phyloP scores from a whole-genome alignment of 768 basidiomycete genomes.

The Podaxis sp. region DNA sequence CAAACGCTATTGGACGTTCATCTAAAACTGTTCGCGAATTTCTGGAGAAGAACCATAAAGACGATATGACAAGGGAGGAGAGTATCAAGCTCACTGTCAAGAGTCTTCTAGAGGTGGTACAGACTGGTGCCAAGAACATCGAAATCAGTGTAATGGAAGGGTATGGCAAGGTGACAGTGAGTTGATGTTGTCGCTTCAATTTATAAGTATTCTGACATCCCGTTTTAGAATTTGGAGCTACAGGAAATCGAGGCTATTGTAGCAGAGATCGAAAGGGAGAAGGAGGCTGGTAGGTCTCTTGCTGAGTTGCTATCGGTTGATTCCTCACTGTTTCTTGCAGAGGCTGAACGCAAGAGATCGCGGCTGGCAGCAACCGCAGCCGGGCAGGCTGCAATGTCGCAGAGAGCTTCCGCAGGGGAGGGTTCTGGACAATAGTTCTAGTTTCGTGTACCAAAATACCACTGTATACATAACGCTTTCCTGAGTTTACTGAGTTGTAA shows the following conservation, averaged over 20 bases:
- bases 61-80: slow-evolving; percentile 85
- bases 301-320: neutral
- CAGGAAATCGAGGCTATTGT: slow-evolving; percentile 92
- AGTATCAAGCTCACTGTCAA: slow-evolving; percentile 95
- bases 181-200: slow-evolving; percentile 21
- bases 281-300: slow-evolving; percentile 76
- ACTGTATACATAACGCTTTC: slow-evolving; percentile 10
- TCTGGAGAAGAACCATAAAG: slow-evolving; percentile 96
- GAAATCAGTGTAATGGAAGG: slow-evolving; percentile 98
- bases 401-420: slow-evolving; percentile 46
- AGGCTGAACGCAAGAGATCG: slow-evolving; percentile 93
- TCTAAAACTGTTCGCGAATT: slow-evolving; percentile 99
- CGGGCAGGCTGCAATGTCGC: slow-evolving; percentile 84
- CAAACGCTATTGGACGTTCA: slow-evolving; percentile 96
- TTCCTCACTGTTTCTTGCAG: slow-evolving; percentile 36
- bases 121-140: slow-evolving; percentile 99
- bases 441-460: slow-evolving; percentile 3
- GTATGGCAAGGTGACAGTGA: slow-evolving; percentile 88
- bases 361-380: slow-evolving; percentile 90
- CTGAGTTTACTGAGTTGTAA: neutral
- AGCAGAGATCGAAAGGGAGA: slow-evolving; percentile 91
- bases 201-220: slow-evolving; percentile 7
- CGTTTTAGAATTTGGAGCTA: slow-evolving; percentile 74
- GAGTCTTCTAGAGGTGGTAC: slow-evolving; percentile 94
- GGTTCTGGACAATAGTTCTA: slow-evolving; percentile 25